Evolutionary conservation across 495 filamentous ascomycete genomes (phyloP).

Genomic region (Xylaria grammica): DNA sequence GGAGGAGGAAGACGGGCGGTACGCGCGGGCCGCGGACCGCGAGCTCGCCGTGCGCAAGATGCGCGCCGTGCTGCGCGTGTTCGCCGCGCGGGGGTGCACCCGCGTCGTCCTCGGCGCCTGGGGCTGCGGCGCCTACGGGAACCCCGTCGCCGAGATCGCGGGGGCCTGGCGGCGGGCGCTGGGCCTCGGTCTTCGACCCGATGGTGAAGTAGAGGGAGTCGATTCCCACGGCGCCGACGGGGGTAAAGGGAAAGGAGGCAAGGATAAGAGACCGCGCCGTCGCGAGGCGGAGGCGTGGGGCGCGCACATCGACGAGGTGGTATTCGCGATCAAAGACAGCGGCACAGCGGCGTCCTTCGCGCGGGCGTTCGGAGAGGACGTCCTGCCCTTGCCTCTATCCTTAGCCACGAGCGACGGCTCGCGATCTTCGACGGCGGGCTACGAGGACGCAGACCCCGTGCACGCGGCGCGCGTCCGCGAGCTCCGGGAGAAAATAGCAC

Average conservation of each 20-base stretch:
- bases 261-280: not conserved
- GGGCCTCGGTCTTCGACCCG: slow-evolving; percentile 28
- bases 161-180: slow-evolving; percentile 63
- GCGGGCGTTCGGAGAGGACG: slow-evolving; percentile 46
- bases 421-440: slow-evolving; percentile 23
- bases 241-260: slow-evolving; percentile 16
- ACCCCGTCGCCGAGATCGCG: slow-evolving; percentile 68
- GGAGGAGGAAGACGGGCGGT: slow-evolving; percentile 24
- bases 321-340: slow-evolving; percentile 53
- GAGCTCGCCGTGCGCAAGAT: slow-evolving; percentile 64
- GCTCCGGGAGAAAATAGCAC: slow-evolving; percentile 36
- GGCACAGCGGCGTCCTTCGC: slow-evolving; percentile 48
- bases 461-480: slow-evolving; percentile 28
- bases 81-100: slow-evolving; percentile 54
- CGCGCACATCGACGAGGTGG: slow-evolving; percentile 45
- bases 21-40: slow-evolving; percentile 43
- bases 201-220: not conserved
- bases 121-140: slow-evolving; percentile 70
- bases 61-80: slow-evolving; percentile 61
- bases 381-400: slow-evolving; percentile 15
- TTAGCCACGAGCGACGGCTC: not conserved
- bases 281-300: slow-evolving; percentile 34
- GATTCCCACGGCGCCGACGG: no score
- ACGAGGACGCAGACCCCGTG: slow-evolving; percentile 29
- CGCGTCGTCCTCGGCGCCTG: slow-evolving; percentile 68